These are phyloP conservation scores for Colletotrichum siamense DNA, from an alignment of 2,329 filamentous ascomycete genomes.

Conservation along the genomic window DNA sequence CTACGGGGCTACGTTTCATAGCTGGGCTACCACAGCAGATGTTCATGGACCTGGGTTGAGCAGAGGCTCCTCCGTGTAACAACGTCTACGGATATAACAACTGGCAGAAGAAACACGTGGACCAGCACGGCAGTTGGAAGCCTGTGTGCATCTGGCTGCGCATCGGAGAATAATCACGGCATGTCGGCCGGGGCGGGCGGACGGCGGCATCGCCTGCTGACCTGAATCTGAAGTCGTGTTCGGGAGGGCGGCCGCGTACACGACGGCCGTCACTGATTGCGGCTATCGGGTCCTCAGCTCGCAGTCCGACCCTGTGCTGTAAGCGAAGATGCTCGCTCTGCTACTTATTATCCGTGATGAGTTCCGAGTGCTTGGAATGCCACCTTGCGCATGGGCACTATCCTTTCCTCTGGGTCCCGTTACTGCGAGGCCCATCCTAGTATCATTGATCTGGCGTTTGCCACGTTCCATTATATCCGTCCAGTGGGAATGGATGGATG, in stretches of 20 bases:
- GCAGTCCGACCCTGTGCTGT: not conserved
- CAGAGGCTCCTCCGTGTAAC: not conserved
- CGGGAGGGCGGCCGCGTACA: not conserved
- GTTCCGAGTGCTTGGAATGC: not conserved
- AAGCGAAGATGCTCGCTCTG: not conserved
- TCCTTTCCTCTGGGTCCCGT: not conserved
- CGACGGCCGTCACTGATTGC: not conserved
- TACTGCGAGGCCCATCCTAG: not conserved
- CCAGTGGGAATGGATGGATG: not conserved
- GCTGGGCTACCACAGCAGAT: not conserved
- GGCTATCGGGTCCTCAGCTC: not conserved
- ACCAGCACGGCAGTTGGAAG: not conserved
- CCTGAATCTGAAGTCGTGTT: not conserved
- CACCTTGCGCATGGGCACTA: not conserved
- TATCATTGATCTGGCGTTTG: not conserved
- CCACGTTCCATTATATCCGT: not conserved
- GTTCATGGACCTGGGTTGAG: not conserved
- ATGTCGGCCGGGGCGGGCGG: not conserved
- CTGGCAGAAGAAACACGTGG: not conserved
- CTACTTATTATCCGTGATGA: not conserved
- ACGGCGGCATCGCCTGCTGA: not conserved
- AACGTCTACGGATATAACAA: not conserved
- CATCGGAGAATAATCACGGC: not conserved
- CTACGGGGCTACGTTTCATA: not conserved
- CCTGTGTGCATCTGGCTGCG: not conserved